Evolutionary conservation across 2,329 filamentous ascomycete species (phyloP), one percentile per base, ranked within the genome.

Genomic region (Fusarium incarnatum): DNA sequence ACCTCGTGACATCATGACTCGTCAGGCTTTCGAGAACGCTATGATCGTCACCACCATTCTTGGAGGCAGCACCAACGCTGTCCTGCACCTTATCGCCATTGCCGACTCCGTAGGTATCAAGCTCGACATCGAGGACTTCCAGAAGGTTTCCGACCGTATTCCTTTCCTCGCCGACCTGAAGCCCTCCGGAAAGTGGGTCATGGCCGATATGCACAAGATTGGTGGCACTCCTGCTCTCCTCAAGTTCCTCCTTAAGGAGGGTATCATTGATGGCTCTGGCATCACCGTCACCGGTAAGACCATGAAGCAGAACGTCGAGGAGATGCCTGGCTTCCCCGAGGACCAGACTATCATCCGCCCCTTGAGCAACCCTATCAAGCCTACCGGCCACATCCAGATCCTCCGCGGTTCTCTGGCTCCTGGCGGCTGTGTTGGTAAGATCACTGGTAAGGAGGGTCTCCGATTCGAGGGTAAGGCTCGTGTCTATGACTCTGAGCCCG

Each of bases 401-500:
- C 86, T 97, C 30, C 89, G 90, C 68, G 94, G 94, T 41, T 93
- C 94, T 64, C 88, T 97, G 40, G 94, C 94, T 1, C 94, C 94
- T 4, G 91, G 91, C 12, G 94, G 94, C 52, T 92, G 93, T 2
- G 94, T 97, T 13, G 94, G 94, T 67, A 97, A 97, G 82, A 97
- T 97, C 79, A 97, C 94, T 0, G 94, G 94, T 52, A 97, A 97
- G 83, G 94, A 97, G 81, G 94, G 94, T n/a, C 87, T 93, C 18
- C 85, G 83, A 13, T 97, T 97, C 81, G 89, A 86, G 15, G 94
- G 94, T 63, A 93, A 90, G 77, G 94, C 94, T 6, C 87, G 89
- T 44, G 92, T 94, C 69, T 97, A 94, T 79, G 87, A 97, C 81
- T 92, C 94, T 71, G 94, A 98, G 81, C 86, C 90, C 73, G 87